A percentile compares a stretch with the other conserved stretches of the same genome.
Evolutionary conservation across 2,329 filamentous ascomycete species (phyloP).

Genomic region (Botrytis fabae): DNA sequence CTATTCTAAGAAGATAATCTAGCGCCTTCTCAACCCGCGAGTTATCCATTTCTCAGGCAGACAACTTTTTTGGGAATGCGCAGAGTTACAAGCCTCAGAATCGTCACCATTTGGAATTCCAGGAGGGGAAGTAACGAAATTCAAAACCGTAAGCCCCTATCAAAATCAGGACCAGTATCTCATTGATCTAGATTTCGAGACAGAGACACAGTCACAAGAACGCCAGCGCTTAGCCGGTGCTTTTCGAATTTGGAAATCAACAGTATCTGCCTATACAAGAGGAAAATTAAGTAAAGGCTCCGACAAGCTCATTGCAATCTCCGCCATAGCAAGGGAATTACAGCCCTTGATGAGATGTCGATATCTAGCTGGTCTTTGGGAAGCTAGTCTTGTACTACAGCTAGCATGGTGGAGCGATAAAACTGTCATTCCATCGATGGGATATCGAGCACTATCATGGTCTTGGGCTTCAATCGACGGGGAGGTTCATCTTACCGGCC

Average conservation of each 20-base stretch:
- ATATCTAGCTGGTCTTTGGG: background rate
- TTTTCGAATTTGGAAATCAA: fast-evolving
- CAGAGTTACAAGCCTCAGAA: background rate
- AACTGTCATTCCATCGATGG: fast-evolving
- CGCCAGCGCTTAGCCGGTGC: fast-evolving
- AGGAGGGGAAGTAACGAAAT: no score
- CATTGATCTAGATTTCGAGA: fast-evolving
- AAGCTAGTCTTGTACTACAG: background rate
- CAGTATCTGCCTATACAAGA: fast-evolving
- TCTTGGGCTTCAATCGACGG: background rate
- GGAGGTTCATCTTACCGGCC: fast-evolving
- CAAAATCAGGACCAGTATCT: fast-evolving
- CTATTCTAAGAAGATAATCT: background rate
- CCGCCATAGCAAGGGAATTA: background rate
- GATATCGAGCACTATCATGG: background rate
- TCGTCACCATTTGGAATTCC: background rate
- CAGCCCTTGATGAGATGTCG: background rate
- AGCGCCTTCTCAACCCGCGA: background rate
- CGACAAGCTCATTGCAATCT: background rate
- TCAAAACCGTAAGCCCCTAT: no score
- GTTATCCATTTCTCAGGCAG: background rate
- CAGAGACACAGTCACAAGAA: fast-evolving
- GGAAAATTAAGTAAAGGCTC: background rate
- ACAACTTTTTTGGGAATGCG: background rate
- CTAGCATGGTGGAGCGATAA: fast-evolving